Base-by-base conservation (phyloP, 2,329 filamentous ascomycete species). In the Aspergillus vadensis region DNA sequence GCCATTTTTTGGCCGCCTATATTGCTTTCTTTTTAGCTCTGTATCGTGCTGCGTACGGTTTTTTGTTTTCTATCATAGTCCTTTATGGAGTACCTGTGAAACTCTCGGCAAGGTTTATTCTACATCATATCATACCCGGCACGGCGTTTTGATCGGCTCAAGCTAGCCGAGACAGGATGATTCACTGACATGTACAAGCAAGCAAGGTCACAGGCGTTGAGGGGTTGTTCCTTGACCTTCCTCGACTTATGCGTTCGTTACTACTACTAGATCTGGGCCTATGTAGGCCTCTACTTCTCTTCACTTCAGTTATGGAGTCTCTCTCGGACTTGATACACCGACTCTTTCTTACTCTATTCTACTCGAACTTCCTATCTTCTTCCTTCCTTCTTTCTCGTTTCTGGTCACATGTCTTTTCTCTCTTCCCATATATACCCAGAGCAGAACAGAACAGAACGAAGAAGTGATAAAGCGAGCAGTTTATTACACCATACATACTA, bases 41-140 rank as follows among this genome's bases (percentile, higher is more conserved):
- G 38, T 30, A 30, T 30, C 39, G 30, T 55, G 25, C 30, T 50
- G 25, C 47, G 25, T 30, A 30, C 47, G 17, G 15, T 27, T 12
- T 32, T n/a, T 10, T 50, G 25, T n/a, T 36, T 14, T 36, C 25
- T 50, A 32, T 50, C 27, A 27, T 30, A 32, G 17, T n/a, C 23
- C 41, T 44, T 50, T 50, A n/a, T 10, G 47, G n/a, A 30, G 47
- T 49, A 17, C 47, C 47, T 50, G 25, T 17, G 47, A 50, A 36
- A 17, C 47, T 21, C 47, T 49, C 47, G 15, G 47, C 25, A 49
- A 25, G 30, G 15, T 48, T 48, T 48, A 49, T 30, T 23, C 15
- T 49, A 49, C n/a, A n/a, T 43, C 47, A 49, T 14, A n/a, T 43
- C 47, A 50, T 50, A 32, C 47, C 47, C 47, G n/a, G 47, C 47